These are phyloP conservation scores for Russula abietina DNA, from an alignment of 768 basidiomycete species.

Conservation along the genomic window DNA sequence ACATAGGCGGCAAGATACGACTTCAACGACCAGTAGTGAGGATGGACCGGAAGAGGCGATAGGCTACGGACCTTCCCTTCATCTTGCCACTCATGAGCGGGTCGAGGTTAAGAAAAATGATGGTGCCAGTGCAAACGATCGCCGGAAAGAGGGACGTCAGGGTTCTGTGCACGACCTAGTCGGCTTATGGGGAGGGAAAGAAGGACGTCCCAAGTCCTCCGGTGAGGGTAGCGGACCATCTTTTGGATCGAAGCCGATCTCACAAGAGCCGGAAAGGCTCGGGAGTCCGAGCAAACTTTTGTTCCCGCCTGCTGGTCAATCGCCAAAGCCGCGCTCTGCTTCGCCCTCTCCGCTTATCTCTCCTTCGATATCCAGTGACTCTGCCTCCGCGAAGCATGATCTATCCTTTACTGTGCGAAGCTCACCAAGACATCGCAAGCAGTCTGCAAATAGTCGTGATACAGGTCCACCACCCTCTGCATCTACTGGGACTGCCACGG, in stretches of 20 bases:
- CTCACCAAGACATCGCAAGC: conserved; percentile 18
- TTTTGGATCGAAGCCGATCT: neutral
- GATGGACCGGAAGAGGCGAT: conserved; percentile 45
- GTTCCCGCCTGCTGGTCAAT: conserved; percentile 4
- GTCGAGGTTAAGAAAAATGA: conserved; percentile 21
- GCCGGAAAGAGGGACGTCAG: conserved; percentile 50
- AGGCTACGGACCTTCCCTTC: conserved; percentile 2
- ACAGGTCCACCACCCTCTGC: conserved; percentile 5
- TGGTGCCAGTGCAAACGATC: conserved; percentile 26
- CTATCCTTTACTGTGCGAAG: conserved; percentile 2
- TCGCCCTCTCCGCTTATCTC: conserved; percentile 17
- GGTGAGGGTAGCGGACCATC: neutral
- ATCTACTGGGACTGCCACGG: neutral
- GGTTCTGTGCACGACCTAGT: conserved; percentile 81
- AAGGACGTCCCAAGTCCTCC: conserved; percentile 3
- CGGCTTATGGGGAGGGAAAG: conserved; percentile 66
- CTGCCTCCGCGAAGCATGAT: neutral
- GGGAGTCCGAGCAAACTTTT: neutral
- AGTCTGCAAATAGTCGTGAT: conserved; percentile 17
- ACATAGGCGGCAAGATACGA: conserved; percentile 27
- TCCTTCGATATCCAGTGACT: conserved; percentile 15
- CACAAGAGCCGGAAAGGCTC: conserved; percentile 10
- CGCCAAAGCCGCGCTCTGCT: conserved; percentile 15
- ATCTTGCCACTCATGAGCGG: neutral
- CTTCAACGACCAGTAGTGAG: conserved; percentile 54